A percentile compares a stretch with the other conserved stretches of the same genome.
phyloP scores from a whole-genome alignment of 2,329 filamentous ascomycete species.

The Periglandula ipomoeae region DNA sequence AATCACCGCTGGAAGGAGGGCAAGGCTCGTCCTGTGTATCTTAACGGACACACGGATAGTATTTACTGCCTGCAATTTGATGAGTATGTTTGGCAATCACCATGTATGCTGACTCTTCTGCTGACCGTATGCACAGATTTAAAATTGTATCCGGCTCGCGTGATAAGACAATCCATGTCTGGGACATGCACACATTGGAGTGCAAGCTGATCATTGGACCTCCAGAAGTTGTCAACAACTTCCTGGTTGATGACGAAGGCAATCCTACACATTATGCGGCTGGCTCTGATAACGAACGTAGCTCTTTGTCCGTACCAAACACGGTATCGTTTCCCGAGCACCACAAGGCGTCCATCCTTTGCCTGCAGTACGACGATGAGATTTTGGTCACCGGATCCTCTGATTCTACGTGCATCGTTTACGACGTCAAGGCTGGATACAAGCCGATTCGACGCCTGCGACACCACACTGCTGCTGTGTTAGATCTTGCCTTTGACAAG shows the following conservation, averaged over 20 bases:
- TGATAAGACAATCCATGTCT: conserved; percentile 90
- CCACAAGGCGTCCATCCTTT: conserved; percentile 89
- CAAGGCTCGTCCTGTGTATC: conserved; percentile 72
- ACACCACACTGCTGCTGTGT: conserved; percentile 76
- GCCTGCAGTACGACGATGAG: conserved; percentile 84
- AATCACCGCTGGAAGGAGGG: conserved; percentile 72
- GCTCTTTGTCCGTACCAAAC: conserved; percentile 40
- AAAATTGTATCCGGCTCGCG: conserved; percentile 97
- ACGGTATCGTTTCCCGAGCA: conserved; percentile 53
- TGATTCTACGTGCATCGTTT: conserved; percentile 84
- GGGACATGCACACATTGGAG: conserved; percentile 84
- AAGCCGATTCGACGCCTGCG: conserved; percentile 68
- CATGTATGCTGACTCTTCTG: neutral
- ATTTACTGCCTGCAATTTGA: conserved; percentile 99
- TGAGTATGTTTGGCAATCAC: conserved; percentile 50
- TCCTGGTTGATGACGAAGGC: conserved; percentile 43
- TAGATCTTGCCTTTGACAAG: conserved; percentile 89
- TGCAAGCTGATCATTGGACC: conserved; percentile 84
- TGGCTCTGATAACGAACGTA: conserved; percentile 37
- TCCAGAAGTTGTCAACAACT: conserved; percentile 49
- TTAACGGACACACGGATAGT: conserved; percentile 89
- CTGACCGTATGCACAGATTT: conserved; percentile 39
- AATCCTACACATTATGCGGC: conserved; percentile 46
- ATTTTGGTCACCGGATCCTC: conserved; percentile 95
- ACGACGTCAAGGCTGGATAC: conserved; percentile 73